Conservation (phyloP, 2,329 filamentous ascomycete species). For the Chaetomium strumarium region DNA sequence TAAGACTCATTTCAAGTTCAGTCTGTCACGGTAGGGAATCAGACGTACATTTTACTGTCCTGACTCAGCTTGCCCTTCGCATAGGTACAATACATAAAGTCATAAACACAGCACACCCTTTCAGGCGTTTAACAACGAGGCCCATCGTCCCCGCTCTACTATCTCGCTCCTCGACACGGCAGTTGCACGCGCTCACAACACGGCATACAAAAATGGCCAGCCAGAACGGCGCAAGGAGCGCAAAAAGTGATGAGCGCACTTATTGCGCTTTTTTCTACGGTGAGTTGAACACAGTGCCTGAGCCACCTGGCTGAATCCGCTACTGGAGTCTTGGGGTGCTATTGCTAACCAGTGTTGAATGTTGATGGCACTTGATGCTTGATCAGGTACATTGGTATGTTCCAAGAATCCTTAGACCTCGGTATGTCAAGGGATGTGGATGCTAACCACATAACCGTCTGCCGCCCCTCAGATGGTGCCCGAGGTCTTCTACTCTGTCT, state of each 20-base stretch:
- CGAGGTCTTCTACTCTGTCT: constrained; percentile 78
- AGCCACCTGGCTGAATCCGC: neutral
- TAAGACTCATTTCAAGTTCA: neutral
- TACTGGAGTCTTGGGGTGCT: no score
- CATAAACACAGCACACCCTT: no score
- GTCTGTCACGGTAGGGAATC: no score
- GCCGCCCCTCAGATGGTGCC: constrained; percentile 60
- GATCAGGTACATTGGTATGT: constrained; percentile 35
- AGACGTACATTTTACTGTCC: no score
- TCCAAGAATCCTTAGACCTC: neutral
- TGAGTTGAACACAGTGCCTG: constrained; percentile 22
- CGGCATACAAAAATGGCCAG: constrained; percentile 1
- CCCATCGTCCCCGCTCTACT: no score
- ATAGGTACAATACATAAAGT: neutral
- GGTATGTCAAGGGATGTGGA: neutral
- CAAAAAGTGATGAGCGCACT: constrained; percentile 15
- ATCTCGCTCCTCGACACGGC: neutral
- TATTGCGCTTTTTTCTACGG: constrained; percentile 49
- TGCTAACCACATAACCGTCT: no score
- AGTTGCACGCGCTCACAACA: neutral
- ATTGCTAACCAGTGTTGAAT: neutral
- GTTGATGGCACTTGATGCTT: neutral
- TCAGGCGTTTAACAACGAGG: no score
- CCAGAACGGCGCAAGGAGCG: constrained; percentile 3
- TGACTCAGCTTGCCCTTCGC: no score